These are phyloP conservation scores for Amphirosellinia nigrospora DNA, from an alignment of 495 filamentous ascomycete species.

Conservation along the genomic window DNA sequence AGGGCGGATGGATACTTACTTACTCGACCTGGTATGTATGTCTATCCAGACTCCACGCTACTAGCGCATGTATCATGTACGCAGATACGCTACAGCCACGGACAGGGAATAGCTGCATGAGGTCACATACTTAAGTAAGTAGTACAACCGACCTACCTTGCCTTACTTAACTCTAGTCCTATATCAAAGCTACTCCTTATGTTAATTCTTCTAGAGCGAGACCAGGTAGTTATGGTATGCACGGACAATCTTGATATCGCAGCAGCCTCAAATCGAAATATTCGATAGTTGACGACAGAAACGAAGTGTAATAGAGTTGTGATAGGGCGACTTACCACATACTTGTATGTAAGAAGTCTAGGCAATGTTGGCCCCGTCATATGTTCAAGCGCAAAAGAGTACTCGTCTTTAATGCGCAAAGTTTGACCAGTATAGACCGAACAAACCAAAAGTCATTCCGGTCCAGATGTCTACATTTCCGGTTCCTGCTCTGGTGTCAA, in stretches of 20 bases:
- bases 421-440: not conserved
- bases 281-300: not conserved
- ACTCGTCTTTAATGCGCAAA: not conserved
- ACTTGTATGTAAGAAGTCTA: not conserved
- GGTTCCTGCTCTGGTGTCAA: not conserved
- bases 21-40: too few species aligned
- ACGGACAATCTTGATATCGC: not conserved
- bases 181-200: not conserved
- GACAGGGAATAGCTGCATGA: not conserved
- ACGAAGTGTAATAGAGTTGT: not conserved
- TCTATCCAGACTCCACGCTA: not conserved
- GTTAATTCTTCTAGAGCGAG: not conserved
- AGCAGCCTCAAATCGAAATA: not conserved
- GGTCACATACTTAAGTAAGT: too few species aligned
- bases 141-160: too few species aligned
- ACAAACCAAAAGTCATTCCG: too few species aligned
- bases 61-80: not conserved
- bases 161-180: too few species aligned
- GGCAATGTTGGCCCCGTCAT: not conserved
- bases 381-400: not conserved
- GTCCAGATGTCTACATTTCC: not conserved
- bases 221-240: not conserved
- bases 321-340: not conserved
- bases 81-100: not conserved
- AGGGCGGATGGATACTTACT: slow-evolving; percentile 3